These are phyloP conservation scores for Calonectria honghensis DNA, from an alignment of 2,329 filamentous ascomycete species.

Conservation along the genomic window DNA sequence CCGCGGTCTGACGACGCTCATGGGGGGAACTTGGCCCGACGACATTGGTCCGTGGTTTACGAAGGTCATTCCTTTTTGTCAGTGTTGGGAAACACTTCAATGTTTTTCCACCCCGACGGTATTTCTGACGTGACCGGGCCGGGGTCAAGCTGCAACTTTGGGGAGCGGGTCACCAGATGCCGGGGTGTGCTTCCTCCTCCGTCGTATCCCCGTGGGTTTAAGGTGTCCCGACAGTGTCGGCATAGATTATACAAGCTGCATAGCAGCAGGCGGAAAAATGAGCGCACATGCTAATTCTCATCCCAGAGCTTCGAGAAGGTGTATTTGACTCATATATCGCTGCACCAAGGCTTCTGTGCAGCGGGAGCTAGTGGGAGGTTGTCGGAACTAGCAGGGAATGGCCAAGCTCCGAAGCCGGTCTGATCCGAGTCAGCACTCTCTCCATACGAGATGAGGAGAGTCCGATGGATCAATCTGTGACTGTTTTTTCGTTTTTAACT, in stretches of 20 bases:
- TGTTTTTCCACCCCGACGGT: conserved; percentile 11
- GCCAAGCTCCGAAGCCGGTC: conserved; percentile 23
- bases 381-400: conserved; percentile 20
- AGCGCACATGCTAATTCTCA: no score
- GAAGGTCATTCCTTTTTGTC: conserved; percentile 29
- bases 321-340: not conserved
- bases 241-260: not conserved
- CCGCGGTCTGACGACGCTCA: conserved; percentile 2
- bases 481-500: not conserved
- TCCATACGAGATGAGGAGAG: conserved; percentile 9
- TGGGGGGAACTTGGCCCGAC: not conserved
- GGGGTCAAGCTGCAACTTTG: conserved; percentile 1
- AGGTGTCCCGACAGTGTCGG: conserved; percentile 15
- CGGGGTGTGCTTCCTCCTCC: conserved; percentile 2
- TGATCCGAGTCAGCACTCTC: conserved; percentile 14
- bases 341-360: not conserved
- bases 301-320: not conserved
- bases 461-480: conserved; percentile 12
- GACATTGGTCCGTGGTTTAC: conserved; percentile 22
- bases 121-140: conserved; percentile 19
- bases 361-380: conserved; percentile 15
- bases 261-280: not conserved
- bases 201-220: conserved; percentile 9
- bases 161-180: conserved; percentile 12
- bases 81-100: not conserved